Evolutionary conservation across 768 basidiomycete genomes (phyloP).

Genomic region (Kwoniella shandongensis): DNA sequence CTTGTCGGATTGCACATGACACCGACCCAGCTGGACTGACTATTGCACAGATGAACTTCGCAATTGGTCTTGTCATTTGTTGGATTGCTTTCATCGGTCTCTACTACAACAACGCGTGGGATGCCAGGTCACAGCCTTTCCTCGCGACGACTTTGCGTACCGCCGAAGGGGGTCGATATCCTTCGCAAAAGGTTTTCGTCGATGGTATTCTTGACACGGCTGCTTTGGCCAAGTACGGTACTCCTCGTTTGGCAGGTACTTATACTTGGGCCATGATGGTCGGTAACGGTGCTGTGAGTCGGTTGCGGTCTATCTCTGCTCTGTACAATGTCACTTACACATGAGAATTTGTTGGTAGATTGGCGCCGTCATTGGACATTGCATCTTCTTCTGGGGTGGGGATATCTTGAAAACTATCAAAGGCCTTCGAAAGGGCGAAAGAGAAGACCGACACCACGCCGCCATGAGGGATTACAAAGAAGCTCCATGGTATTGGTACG

Average conservation of each 20-base stretch:
- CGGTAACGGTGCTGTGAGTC: slow-evolving; percentile 20
- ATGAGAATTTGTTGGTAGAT: slow-evolving; percentile 56
- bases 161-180: slow-evolving; percentile 61
- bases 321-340: slow-evolving; percentile 54
- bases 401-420: slow-evolving; percentile 54
- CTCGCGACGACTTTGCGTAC: slow-evolving; percentile 64
- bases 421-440: background rate
- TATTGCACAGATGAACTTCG: too few species aligned
- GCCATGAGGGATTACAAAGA: background rate
- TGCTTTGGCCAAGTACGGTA: slow-evolving; percentile 59
- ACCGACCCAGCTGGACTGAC: too few species aligned
- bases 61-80: slow-evolving; percentile 61
- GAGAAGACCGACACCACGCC: background rate
- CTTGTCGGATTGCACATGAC: too few species aligned
- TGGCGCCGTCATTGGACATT: slow-evolving; percentile 64
- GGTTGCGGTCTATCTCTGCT: too few species aligned
- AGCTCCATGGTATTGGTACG: background rate
- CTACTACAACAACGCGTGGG: slow-evolving; percentile 67
- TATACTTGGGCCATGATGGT: slow-evolving; percentile 8
- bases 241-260: slow-evolving; percentile 60
- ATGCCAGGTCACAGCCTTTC: slow-evolving; percentile 62
- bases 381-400: slow-evolving; percentile 62
- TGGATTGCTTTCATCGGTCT: slow-evolving; percentile 62
- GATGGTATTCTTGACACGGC: slow-evolving; percentile 61
- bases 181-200: slow-evolving; percentile 62